Percentiles rank a stretch among this genome's conserved stretches.
Conservation (phyloP, 2,329 filamentous ascomycete genomes). For the Aspergillus ustus region DNA sequence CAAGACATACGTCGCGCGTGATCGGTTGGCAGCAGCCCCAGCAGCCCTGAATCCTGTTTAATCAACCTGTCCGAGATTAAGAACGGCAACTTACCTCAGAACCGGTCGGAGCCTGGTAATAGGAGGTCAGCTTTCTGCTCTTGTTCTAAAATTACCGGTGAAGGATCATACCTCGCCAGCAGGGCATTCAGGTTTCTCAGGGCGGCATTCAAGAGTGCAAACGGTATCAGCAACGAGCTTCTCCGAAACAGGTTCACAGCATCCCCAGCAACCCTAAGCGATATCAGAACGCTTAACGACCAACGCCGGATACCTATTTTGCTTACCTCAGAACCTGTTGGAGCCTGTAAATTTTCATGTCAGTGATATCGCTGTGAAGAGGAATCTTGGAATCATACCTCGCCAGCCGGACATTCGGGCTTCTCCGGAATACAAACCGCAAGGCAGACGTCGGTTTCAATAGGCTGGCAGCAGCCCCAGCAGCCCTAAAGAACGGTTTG, state of each 20-base stretch:
- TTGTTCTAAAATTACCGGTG: not conserved
- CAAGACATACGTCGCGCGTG: not conserved
- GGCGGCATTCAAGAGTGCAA: not conserved
- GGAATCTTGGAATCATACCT: not conserved
- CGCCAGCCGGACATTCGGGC: conserved; percentile 9
- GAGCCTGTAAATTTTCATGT: not conserved
- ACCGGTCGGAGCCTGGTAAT: not conserved
- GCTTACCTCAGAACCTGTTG: not conserved
- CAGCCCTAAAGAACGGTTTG: not conserved
- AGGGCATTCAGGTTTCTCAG: not conserved
- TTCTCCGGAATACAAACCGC: conserved; percentile 6
- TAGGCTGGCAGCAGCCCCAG: conserved; percentile 10
- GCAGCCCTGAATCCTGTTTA: not conserved
- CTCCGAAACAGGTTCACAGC: not conserved
- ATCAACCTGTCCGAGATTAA: not conserved
- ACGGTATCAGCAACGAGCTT: not conserved
- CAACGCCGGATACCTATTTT: not conserved
- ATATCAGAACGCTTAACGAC: not conserved
- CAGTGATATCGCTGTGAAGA: not conserved
- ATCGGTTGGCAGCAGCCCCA: conserved; percentile 8
- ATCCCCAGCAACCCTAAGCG: not conserved
- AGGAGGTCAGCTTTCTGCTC: not conserved
- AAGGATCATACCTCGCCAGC: not conserved
- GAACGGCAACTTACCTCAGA: not conserved
- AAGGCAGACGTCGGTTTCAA: not conserved